Percentiles rank a stretch among this genome's conserved stretches.
Evolutionary conservation across 331 rosid genomes (phyloP).

Genomic region (Rosa hybrid): DNA sequence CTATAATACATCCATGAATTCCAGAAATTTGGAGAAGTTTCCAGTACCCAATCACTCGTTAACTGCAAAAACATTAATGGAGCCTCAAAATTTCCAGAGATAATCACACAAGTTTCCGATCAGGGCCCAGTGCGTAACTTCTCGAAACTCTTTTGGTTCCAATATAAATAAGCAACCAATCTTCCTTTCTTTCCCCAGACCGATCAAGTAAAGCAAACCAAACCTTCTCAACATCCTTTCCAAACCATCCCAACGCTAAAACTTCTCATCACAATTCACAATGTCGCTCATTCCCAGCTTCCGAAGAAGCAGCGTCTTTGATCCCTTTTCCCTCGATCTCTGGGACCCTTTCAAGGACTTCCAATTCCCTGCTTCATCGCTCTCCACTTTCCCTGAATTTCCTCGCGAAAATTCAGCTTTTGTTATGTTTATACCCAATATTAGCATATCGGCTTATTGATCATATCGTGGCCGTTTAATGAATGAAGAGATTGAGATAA

Average conservation of each 20-base stretch:
- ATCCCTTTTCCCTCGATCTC: slow-evolving; percentile 15
- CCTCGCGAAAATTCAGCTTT: slow-evolving; percentile 8
- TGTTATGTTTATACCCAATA: neutral
- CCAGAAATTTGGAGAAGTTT: neutral
- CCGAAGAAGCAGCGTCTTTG: neutral
- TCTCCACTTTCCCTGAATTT: neutral
- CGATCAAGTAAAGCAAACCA: neutral
- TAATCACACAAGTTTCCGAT: neutral
- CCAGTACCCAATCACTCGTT: neutral
- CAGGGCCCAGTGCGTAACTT: neutral
- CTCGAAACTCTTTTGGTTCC: neutral
- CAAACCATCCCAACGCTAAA: neutral
- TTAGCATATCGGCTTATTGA: too few species aligned
- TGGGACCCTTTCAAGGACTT: slow-evolving; percentile 18
- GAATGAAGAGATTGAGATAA: too few species aligned
- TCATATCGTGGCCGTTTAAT: too few species aligned
- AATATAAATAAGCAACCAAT: neutral
- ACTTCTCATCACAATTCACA: neutral
- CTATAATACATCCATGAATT: too few species aligned
- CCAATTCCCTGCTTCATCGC: neutral
- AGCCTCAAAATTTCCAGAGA: neutral
- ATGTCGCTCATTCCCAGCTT: neutral
- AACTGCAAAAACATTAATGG: too few species aligned
- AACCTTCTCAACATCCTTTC: neutral
- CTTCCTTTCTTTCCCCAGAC: neutral